Base-by-base conservation (phyloP, 2,329 filamentous ascomycete genomes). In the Dendrostoma leiphaemia region DNA sequence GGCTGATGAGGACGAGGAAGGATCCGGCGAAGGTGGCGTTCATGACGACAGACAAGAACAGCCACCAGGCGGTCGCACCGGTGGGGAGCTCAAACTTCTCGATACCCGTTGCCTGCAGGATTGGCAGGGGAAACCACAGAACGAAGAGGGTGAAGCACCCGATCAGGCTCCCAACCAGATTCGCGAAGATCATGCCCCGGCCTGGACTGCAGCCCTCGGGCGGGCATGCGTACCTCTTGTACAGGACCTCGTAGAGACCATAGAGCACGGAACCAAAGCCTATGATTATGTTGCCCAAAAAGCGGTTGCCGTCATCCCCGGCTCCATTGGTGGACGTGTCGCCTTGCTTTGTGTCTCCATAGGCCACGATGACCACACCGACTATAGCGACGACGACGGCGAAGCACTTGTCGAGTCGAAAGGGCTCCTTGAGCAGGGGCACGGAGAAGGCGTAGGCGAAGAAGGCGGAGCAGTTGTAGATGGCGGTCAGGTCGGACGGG, bases 391-490 rank as follows among this genome's bases (percentile, higher is more conserved):
- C 82, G 10, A 84, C 79, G 1, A 99, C 94, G 4, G 93, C 90
- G 48, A 95, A 69, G 26, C 91, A 86, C 75, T 99, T 99, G 73
- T 90, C 90, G 34, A 87, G 73, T 21, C 90, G 85, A 12, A 97
- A 74, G 61, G 88, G 90, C 70, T 99, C 94, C 54, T 89, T 85
- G 2, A 99, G 78, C 17, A 99, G 73, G 1, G 92, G 91, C 41
- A 99, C 91, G 43, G 90, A 95, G 68, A 99, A 99, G 12, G 90
- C 93, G 68, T 99, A 99, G 46, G 94, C 94, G 70, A 99, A 99
- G 73, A 99, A 99, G 55, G 94, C 93, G 50, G 90, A 96, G 78
- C 94, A 99, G 74, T 99, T 99, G 81, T 99, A 99, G 64, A 99
- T 99, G 51, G 94, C 94, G 1, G 94, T 99, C 63, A 99, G 74